Percentiles rank a stretch among this genome's conserved stretches.
Conservation (phyloP, 2,329 filamentous ascomycete genomes). For the Pyrenophora seminiperda region DNA sequence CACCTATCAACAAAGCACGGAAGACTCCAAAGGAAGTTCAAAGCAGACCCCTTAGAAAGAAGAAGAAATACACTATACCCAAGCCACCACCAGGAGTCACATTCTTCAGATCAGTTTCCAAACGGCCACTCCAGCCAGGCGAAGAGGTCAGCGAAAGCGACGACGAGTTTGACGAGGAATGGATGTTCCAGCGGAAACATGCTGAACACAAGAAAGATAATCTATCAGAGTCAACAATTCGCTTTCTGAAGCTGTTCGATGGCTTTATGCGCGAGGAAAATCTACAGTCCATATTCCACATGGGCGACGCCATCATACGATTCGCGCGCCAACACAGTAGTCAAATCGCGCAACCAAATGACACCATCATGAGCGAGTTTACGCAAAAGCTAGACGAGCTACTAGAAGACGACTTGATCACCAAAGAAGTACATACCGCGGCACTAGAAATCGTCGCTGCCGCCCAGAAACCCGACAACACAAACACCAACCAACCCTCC, state of each 20-base stretch:
- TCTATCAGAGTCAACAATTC: slow-evolving; percentile 23
- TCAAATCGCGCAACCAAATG: slow-evolving; percentile 28
- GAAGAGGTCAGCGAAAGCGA: slow-evolving; percentile 53
- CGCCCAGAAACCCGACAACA: not conserved
- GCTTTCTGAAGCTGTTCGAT: slow-evolving; percentile 48
- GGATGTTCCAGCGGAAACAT: slow-evolving; percentile 43
- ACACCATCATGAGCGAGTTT: slow-evolving; percentile 36
- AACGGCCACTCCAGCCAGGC: slow-evolving; percentile 45
- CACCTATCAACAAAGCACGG: slow-evolving; percentile 4
- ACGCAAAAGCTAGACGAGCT: slow-evolving; percentile 43
- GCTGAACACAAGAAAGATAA: slow-evolving; percentile 23
- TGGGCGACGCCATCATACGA: slow-evolving; percentile 48
- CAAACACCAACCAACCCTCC: slow-evolving; percentile 6
- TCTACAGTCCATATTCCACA: slow-evolving; percentile 39
- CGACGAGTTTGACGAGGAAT: slow-evolving; percentile 48
- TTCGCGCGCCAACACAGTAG: slow-evolving; percentile 40
- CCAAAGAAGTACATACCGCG: slow-evolving; percentile 21
- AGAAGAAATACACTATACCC: slow-evolving; percentile 46
- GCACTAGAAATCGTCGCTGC: slow-evolving; percentile 20
- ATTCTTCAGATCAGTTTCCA: slow-evolving; percentile 50
- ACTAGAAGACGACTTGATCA: slow-evolving; percentile 35
- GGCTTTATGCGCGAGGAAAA: slow-evolving; percentile 46
- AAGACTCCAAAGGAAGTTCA: slow-evolving; percentile 26
- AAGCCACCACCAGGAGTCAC: slow-evolving; percentile 37
- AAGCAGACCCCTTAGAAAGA: slow-evolving; percentile 14